Evolutionary conservation across 164 flowering plant genomes (phyloP), one percentile per base, ranked within the genome.

Genomic region (Warburgia ugandensis): DNA sequence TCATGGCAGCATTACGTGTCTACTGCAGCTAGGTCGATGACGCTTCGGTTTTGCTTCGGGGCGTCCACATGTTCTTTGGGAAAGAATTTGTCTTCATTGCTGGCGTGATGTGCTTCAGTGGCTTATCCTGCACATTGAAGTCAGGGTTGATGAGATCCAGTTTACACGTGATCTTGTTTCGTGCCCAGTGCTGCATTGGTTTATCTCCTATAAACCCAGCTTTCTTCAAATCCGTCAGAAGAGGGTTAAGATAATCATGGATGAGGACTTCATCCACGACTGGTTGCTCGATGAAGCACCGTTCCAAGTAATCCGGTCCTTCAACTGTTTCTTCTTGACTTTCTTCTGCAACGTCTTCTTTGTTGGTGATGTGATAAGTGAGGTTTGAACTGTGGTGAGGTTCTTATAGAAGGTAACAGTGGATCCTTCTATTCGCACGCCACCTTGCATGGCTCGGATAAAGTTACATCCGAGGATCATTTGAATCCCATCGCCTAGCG

Each of bases 91-190:
- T 25, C 13, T 28, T 13, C 41, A 36, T 41, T 2, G 45, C 46
- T 23, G 56, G 58, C 3, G 58, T 54, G 13, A 54, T 49, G 5
- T 54, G 58, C 49, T 54, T 54, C 38, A 54, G 26, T 2, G 58
- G 58, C 10, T 21, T 19, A 8, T 28, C 35, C 7, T 54, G 27
- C 10, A 50, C 43, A 25, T 10, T 39, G 1, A 52, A 5, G 21
- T 52, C 56, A 12, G 44, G 56, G 7, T 52, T 52, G 8, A 4
- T 52, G 30, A 50, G 32, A 1, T 50, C 54, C 27, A 50, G 14
- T 12, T 50, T 31, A 26, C 54, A 50, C 5, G 35, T 26, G 3
- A 8, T 3, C 29, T 49, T 50, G 21, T 41, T 41, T 11, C 10
- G 17, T 3, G 40, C 28, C 41, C 41, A 50, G 22, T 29, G 20